Base-by-base conservation (phyloP, 352 stramenopile species). In the Pythium myriotylum region DNA sequence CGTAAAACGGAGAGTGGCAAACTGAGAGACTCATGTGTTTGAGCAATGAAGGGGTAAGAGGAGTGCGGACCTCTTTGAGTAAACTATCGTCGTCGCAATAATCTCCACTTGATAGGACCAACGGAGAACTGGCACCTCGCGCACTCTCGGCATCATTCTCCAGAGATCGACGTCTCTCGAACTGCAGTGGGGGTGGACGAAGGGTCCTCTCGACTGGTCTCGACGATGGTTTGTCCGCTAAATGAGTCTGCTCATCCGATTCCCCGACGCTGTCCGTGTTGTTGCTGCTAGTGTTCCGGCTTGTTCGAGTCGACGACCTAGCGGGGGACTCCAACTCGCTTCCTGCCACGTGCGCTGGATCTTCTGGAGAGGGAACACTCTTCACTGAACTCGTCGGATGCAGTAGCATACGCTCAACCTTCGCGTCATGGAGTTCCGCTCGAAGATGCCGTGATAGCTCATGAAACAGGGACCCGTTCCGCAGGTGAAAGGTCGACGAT, bases 61-160 rank as follows among this genome's bases (percentile, higher is more conserved):
- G 40, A 13, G 53, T 56, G 39, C 68, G 43, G 53, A 83, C 74
- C 74, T 83, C 74, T 77, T 80, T 83, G 22, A 83, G 58, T 1
- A 83, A 66, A 42, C 68, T 59, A n/a, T 74, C 49, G 2, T 79
- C 64, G 17, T 67, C 23, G 12, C 57, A 42, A 7, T 55, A 51
- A 0, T 45, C 42, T n/a, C 10, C 23, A 16, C 35, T 2, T 7
- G 32, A 37, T 13, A n/a, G 57, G 4, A 39, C 54, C 8, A 50
- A 65, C 22, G 42, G 23, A 1, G 32, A n/a, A 7, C 48, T 17
- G 13, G 6, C 45, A 6, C 22, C 43, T 1, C 50, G 50, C 22
- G 47, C 37, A 1, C n/a, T 39, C 23, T 62, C 45, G 20, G 47
- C 46, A 13, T 62, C 52, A 8, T 64, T 45, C 14, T 56, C 45